Percentiles rank a stretch among this genome's conserved stretches.
phyloP scores from a whole-genome alignment of 306 rosid genomes.

The Begonia loranthoides region DNA sequence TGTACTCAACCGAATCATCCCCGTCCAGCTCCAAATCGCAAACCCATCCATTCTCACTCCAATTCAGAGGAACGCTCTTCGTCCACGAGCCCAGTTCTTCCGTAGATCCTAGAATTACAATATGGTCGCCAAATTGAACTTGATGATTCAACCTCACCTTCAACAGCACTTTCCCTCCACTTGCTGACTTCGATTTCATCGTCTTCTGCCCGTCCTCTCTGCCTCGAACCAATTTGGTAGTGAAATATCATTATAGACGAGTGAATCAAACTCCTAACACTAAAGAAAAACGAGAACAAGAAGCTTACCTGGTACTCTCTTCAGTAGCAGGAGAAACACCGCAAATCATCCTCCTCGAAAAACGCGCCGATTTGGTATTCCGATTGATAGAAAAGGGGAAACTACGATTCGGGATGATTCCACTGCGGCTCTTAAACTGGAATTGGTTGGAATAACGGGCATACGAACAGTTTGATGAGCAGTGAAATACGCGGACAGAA shows the following conservation, averaged over 20 bases:
- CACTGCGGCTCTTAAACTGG: background rate
- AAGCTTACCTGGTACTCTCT: background rate
- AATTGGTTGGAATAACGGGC: conserved; percentile 2
- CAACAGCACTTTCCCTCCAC: conserved; percentile 30
- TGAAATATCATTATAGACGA: background rate
- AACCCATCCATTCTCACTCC: conserved; percentile 78
- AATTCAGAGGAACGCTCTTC: conserved; percentile 39
- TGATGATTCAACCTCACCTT: conserved; percentile 57
- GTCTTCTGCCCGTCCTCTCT: conserved; percentile 34
- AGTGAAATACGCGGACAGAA: conserved; percentile 4
- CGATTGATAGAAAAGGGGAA: background rate
- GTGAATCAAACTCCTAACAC: too few species aligned
- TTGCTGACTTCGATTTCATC: conserved; percentile 14
- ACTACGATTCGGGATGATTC: background rate
- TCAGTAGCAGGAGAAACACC: conserved; percentile 5
- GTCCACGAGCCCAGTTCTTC: conserved; percentile 78
- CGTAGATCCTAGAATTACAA: conserved; percentile 58
- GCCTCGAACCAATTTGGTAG: conserved; percentile 4
- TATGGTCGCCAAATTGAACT: conserved; percentile 69
- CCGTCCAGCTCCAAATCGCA: conserved; percentile 35
- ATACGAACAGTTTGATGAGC: background rate
- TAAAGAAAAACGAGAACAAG: background rate
- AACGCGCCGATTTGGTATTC: background rate
- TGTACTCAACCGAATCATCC: conserved; percentile 35
- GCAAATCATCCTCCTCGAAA: conserved; percentile 2